Base-by-base conservation (phyloP, 345 rosid genomes). In the Pistacia integerrima region DNA sequence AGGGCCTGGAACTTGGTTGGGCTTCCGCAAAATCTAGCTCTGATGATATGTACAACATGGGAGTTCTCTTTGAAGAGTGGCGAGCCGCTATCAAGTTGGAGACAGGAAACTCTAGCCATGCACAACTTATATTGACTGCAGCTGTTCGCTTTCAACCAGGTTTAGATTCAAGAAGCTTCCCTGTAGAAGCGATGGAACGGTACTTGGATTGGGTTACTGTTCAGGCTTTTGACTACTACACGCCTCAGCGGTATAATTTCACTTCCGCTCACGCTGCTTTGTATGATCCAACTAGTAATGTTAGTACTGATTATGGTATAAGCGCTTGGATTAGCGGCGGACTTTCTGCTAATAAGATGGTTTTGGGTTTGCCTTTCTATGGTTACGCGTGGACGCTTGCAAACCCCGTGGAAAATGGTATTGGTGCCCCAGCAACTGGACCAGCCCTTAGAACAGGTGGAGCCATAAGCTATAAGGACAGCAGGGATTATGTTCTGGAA, bases 201-300 rank as follows among this genome's bases (percentile, higher is more conserved):
- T 44, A 80, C 68, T 58, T 80, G 69, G 44, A 85, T 44, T 85
- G 84, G 85, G 73, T 68, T 18, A 77, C 77, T 28, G 54, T 75
- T 4, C 2, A 8, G 69, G 76, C 78, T 6, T 75, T 57, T 36
- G 73, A 64, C 30, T 75, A 74, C 48, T 77, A 80, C 64, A n/a
- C 12, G 4, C 81, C 87, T 18, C 4, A 33, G 16, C 63, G 25
- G 25, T 25, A 25, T 25, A 25, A 25, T 25, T 25, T 77, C 9
- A 82, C 78, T 0, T 56, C 35, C 0, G 61, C 80, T 13, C 83
- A 66, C 8, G 82, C 80, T 0, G 61, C 84, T 49, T 44, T 82
- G 2, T 82, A 71, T 61, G 79, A 74, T 62, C 82, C 83, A 18
- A 4, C 17, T 4, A 75, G 71, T 44, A 20, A 0, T 5, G 12